Conservation (phyloP, 805 yeast species). For the Saccharomycopsis babjevae region DNA sequence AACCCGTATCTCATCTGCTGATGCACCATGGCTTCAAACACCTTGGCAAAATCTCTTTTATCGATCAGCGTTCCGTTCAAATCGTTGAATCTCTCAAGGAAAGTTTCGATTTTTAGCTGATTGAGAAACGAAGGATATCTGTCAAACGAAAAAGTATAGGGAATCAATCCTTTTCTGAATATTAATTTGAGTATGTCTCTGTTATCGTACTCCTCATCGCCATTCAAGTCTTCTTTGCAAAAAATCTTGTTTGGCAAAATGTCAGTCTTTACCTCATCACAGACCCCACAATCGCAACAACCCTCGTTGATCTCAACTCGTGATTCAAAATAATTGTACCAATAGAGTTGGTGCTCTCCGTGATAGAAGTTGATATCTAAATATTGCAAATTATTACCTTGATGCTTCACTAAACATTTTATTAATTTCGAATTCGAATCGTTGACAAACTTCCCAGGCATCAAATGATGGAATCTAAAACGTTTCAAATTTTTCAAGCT, state of each 20-base stretch:
- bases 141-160: conserved; percentile 12
- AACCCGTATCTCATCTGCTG: conserved; percentile 8
- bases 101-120: neutral
- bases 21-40: conserved; percentile 8
- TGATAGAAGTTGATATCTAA: conserved; percentile 12
- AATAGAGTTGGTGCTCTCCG: conserved; percentile 9
- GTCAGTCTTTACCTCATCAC: conserved; percentile 7
- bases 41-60: neutral
- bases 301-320: conserved; percentile 5
- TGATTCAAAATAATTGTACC: conserved; percentile 13
- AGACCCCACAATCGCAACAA: neutral
- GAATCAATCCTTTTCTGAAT: conserved; percentile 10
- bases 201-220: conserved; percentile 3
- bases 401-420: conserved; percentile 2
- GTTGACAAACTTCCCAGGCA: conserved; percentile 2
- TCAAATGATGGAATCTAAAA: conserved; percentile 13
- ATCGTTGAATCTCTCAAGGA: conserved; percentile 3
- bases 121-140: conserved; percentile 11
- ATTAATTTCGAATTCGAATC: conserved; percentile 1
- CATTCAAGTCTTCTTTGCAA: neutral
- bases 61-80: neutral
- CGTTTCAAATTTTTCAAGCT: conserved; percentile 1
- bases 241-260: conserved; percentile 5
- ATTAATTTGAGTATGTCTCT: conserved; percentile 4
- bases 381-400: conserved; percentile 2